Base-by-base conservation (phyloP, 768 basidiomycete genomes). In the Lactifluus hygrophoroides region DNA sequence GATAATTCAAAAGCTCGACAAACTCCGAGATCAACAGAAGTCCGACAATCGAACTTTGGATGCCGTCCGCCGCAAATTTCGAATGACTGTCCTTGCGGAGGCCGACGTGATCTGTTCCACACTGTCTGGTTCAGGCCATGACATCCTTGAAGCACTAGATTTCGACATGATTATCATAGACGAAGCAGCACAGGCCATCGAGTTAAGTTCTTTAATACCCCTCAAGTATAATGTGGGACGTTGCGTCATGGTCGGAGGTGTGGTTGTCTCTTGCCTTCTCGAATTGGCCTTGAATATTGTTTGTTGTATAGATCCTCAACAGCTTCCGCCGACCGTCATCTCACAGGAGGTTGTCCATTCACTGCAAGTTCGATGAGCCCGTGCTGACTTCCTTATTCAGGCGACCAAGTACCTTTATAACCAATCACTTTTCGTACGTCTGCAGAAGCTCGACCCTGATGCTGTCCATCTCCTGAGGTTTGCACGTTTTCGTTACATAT, bases 121-220 rank as follows among this genome's bases (percentile, higher is more conserved):
- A 0, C 77, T 99, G 19, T 92, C 95, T 7, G 95, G 95, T 32
- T 80, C 95, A 17, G 96, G 94, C 4, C 90, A 96, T 63, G 94
- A 96, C 16, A 79, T 80, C 47, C 76, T 99, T 42, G 83, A 88
- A 56, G 76, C 80, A 35, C 81, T 90, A 62, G 88, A 94, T 51
- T 97, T 97, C 68, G 94, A 96, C 65, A 90, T 95, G 73, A 81
- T 99, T 65, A 85, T 99, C 69, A 95, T 99, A 59, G 96, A 99
- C 67, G 96, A 99, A 71, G 96, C 96, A 1, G 95, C 95, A 1
- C 96, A 99, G 71, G 87, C 94, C 16, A 88, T 97, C 47, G 96
- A 99, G 71, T 77, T 97, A 42, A 93, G 90, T 63, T 91, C 95
- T 8, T 73, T 99, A 60, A 98, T 99, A 57, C 96, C 96, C 38